Base-by-base conservation (phyloP, 441 rosid genomes). In the Melianthus villosus region DNA sequence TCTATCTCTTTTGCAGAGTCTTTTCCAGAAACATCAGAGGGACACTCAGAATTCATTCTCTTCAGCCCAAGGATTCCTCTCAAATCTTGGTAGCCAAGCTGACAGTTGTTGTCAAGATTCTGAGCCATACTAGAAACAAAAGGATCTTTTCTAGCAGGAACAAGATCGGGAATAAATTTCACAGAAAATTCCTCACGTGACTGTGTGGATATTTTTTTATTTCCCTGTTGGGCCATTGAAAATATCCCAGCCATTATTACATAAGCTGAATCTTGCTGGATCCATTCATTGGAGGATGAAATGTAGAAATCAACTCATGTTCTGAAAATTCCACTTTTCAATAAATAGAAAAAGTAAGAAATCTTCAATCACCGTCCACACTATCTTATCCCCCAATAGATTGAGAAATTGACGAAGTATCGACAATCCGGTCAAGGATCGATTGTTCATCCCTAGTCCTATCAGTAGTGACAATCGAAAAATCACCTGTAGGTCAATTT, bases 151-250 rank as follows among this genome's bases (percentile, higher is more conserved):
- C 67, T 57, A 12, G 59, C 9, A 7, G 51, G 43, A 34, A 39
- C 46, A 42, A 57, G 55, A 26, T 75, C 89, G 49, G 56, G 73
- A 13, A 68, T 69, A 62, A 79, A 79, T 52, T 78, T 68, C 68
- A 67, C 33, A 6, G 87, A 60, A 38, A 78, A 78, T 61, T 72
- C 77, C 54, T 75, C 89, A 1, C 89, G 79, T 9, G 75, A 72
- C 63, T 60, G 80, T 42, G 70, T 51, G 22, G 78, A 72, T 20
- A 74, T 53, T 33, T 71, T 57, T 12, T 67, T 71, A 33, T 57
- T 53, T 50, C 39, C 57, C 9, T 44, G 41, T 25, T 50, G 58
- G 42, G 62, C 40, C 20, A 37, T 11, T 9, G 40, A 10, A 23
- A 37, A 37, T 15, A 25, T 58, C 38, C 41, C 40, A 40, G 38